These are phyloP conservation scores for Fusarium guadeloupense DNA, from an alignment of 2,329 filamentous ascomycete species.

Conservation along the genomic window DNA sequence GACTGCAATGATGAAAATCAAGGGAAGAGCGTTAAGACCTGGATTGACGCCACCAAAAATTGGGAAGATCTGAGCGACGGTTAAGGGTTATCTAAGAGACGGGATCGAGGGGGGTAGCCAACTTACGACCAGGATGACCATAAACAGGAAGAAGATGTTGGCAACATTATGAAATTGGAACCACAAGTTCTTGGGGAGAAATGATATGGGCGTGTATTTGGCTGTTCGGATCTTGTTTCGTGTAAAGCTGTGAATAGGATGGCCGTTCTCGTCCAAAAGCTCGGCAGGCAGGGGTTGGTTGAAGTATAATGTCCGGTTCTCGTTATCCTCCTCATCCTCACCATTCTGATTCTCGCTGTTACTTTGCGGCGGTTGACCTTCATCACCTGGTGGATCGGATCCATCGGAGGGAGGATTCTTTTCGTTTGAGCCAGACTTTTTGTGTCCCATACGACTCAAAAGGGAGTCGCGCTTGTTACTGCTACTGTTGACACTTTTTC, in stretches of 20 bases:
- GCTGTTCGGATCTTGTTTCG: slow-evolving; percentile 98
- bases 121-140: slow-evolving; percentile 92
- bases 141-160: slow-evolving; percentile 97
- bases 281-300: slow-evolving; percentile 81
- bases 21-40: slow-evolving; percentile 85
- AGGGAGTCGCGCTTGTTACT: slow-evolving; percentile 83
- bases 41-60: slow-evolving; percentile 95
- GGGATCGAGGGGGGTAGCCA: background rate
- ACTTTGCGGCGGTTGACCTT: slow-evolving; percentile 41
- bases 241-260: slow-evolving; percentile 74
- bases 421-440: slow-evolving; percentile 68
- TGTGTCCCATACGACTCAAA: slow-evolving; percentile 77
- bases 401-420: slow-evolving; percentile 66
- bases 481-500: slow-evolving; percentile 78
- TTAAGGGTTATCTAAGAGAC: slow-evolving; percentile 27
- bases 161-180: slow-evolving; percentile 99
- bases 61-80: slow-evolving; percentile 78
- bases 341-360: slow-evolving; percentile 48
- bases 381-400: slow-evolving; percentile 39
- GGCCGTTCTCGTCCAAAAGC: slow-evolving; percentile 82
- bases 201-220: slow-evolving; percentile 95
- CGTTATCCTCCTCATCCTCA: slow-evolving; percentile 53
- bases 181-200: slow-evolving; percentile 96
- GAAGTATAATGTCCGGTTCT: slow-evolving; percentile 77
- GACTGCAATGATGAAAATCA: slow-evolving; percentile 90